These are phyloP conservation scores for Suhomyces tanzawaensis DNA, from an alignment of 805 yeast genomes.

Conservation along the genomic window DNA sequence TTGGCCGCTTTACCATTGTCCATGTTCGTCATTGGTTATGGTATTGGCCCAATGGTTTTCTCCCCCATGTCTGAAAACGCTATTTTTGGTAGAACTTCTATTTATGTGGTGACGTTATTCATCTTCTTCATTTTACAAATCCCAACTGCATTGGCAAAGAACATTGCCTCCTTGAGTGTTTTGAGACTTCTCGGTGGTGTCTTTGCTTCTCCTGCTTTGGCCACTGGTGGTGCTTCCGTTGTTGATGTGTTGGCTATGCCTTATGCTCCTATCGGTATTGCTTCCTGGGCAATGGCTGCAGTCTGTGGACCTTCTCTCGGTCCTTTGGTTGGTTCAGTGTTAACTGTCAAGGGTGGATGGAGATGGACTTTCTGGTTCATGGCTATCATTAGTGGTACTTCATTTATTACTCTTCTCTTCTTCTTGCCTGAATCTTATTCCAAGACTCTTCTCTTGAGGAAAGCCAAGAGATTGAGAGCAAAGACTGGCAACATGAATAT, in stretches of 20 bases:
- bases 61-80: constrained; percentile 60
- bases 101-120: constrained; percentile 46
- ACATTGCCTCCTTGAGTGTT: constrained; percentile 49
- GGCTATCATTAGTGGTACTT: constrained; percentile 38
- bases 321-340: constrained; percentile 54
- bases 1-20: constrained; percentile 52
- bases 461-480: constrained; percentile 47
- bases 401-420: constrained; percentile 32
- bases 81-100: constrained; percentile 49
- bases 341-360: constrained; percentile 47
- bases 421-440: constrained; percentile 49
- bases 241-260: constrained; percentile 48
- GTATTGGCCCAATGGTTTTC: constrained; percentile 56
- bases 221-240: constrained; percentile 60
- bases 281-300: constrained; percentile 53
- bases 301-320: constrained; percentile 55
- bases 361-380: constrained; percentile 56
- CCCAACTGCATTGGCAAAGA: constrained; percentile 50
- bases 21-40: constrained; percentile 58
- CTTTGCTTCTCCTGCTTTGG: constrained; percentile 53
- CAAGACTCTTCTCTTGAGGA: constrained; percentile 43
- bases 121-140: constrained; percentile 52
- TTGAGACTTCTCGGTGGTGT: constrained; percentile 54
- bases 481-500: constrained; percentile 49
- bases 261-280: constrained; percentile 45